Conservation (phyloP, 2,329 filamentous ascomycete species). For the Chalara sp. region DNA sequence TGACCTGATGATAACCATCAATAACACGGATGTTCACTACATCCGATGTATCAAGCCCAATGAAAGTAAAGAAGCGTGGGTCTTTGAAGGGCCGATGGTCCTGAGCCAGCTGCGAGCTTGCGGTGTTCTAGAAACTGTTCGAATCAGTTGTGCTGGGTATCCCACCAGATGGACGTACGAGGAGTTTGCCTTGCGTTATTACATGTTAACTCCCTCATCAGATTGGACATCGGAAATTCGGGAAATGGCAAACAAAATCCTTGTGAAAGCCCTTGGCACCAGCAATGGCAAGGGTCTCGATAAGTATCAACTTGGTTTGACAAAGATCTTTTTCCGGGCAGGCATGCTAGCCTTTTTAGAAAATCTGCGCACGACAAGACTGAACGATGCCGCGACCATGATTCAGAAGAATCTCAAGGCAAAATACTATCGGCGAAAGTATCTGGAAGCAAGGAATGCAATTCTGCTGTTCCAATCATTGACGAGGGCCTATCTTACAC, state of each 20-base stretch:
- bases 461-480: constrained; percentile 76
- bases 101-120: constrained; percentile 94
- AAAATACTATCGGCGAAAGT: constrained; percentile 90
- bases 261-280: constrained; percentile 79
- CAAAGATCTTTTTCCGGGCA: constrained; percentile 98
- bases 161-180: constrained; percentile 98
- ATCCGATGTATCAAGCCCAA: constrained; percentile 99
- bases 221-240: constrained; percentile 93
- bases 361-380: constrained; percentile 79
- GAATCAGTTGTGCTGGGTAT: constrained; percentile 95
- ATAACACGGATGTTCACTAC: constrained; percentile 96
- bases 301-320: constrained; percentile 95
- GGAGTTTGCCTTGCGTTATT: constrained; percentile 94
- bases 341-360: constrained; percentile 98
- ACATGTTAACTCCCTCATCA: constrained; percentile 88
- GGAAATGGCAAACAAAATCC: constrained; percentile 87
- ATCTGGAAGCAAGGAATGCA: constrained; percentile 76
- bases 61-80: constrained; percentile 93
- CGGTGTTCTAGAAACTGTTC: constrained; percentile 96
- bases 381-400: constrained; percentile 93
- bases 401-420: constrained; percentile 97
- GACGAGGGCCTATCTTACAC: constrained; percentile 69
- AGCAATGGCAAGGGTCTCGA: constrained; percentile 69
- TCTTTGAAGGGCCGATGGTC: constrained; percentile 98
- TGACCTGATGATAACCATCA: constrained; percentile 96